Evolutionary conservation across 176 grass and related monocot genomes (phyloP).

Genomic region (Avena atlantica): DNA sequence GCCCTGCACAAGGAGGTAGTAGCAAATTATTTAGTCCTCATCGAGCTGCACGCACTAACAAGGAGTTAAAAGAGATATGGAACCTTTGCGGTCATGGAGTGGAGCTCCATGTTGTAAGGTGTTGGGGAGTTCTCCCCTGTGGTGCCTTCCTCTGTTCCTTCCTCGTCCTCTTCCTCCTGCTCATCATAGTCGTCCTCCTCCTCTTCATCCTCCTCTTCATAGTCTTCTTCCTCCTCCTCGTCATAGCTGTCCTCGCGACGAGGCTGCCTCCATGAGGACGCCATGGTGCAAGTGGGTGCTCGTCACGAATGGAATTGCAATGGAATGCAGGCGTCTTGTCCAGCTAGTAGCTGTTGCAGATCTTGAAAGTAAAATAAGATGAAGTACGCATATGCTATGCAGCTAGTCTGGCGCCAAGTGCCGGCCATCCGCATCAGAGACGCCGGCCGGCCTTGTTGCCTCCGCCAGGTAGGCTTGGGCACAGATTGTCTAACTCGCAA

Average conservation of each 20-base stretch:
- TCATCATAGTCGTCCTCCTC: neutral
- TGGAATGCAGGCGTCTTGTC: neutral
- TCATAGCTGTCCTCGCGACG: slow-evolving; percentile 4
- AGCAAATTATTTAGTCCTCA: neutral
- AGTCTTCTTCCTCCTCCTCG: neutral
- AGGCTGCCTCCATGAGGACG: slow-evolving; percentile 8
- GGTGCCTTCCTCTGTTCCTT: neutral
- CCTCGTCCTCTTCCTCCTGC: neutral
- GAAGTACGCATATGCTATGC: neutral
- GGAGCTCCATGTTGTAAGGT: slow-evolving; percentile 17
- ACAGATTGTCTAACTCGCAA: neutral
- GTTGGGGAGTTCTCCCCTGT: neutral
- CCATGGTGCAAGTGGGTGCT: neutral
- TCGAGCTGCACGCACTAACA: neutral
- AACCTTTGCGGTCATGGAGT: slow-evolving; percentile 65
- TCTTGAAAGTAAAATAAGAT: neutral
- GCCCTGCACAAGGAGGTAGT: slow-evolving; percentile 43
- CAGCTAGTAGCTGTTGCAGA: neutral
- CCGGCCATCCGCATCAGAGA: slow-evolving; percentile 14
- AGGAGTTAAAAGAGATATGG: too few species aligned
- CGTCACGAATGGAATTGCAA: neutral
- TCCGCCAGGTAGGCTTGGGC: slow-evolving; percentile 1
- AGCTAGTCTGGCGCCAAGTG: slow-evolving; percentile 23
- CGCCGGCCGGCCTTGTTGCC: slow-evolving; percentile 22
- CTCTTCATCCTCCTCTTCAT: neutral